Base-by-base conservation (phyloP, 768 basidiomycete genomes). In the Tulasnella sp. region DNA sequence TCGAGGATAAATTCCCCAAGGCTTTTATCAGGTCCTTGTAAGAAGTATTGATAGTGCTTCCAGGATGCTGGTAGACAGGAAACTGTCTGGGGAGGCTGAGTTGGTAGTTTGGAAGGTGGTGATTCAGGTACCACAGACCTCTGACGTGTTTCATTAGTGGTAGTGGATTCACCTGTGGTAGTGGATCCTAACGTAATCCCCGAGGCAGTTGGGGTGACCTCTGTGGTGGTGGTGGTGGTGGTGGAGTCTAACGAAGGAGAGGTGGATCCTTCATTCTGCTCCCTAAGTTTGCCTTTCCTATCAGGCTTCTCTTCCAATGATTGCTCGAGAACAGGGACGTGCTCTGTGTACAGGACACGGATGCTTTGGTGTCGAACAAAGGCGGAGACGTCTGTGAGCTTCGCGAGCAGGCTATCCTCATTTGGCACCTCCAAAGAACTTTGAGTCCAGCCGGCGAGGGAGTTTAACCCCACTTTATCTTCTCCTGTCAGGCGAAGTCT, bases 341-440 rank as follows among this genome's bases (percentile, higher is more conserved):
- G 86, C 70, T 85, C 83, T 18, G 87, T 86, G 72, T 87, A 86
- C 7, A 91, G 82, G 10, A 90, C 84, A 0, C 87, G 87, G 26
- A 92, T 82, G 57, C 84, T 86, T 81, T 92, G 91, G 67, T 91
- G 89, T 32, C 88, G 83, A 26, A 89, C 83, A 78, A 92, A 92
- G 16, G 89, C 90, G 2, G 80, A 61, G 5, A 85, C 83, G 11
- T 89, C 90, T 7, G 83, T 82, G 88, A 91, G 87, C 6, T 86
- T 87, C 20, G 55, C 82, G 84, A 9, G 85, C 87, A 69, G 82
- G 79, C 2, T 80, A 79, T 15, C 81, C 79, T 13, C 85, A 81
- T 51, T 87, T 91, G 91, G 92, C 0, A 91, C 91, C 0, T 91
- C 84, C 4, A 91, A 80, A 79, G 88, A 88, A 29, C 80, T 84